Percentiles rank a stretch among this genome's conserved stretches.
phyloP scores from a whole-genome alignment of 371 early-diverging fungal species.

The Actinomortierella ambigua region DNA sequence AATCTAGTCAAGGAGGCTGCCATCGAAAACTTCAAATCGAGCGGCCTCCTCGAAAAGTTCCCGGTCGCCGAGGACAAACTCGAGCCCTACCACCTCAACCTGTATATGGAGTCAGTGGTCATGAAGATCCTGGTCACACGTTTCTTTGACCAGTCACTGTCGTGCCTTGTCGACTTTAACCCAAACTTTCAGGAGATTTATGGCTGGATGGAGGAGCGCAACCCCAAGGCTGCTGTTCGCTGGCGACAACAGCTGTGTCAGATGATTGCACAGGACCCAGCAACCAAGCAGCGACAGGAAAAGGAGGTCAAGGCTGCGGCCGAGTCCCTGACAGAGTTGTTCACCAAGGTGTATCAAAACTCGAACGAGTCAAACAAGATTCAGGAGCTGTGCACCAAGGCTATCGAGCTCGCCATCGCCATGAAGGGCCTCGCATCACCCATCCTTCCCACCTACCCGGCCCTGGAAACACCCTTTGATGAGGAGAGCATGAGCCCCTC shows the following conservation, averaged over 20 bases:
- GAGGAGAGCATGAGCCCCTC: conserved; percentile 41
- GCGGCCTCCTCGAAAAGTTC: conserved; percentile 31
- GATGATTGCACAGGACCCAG: conserved; percentile 55
- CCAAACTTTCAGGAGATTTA: conserved; percentile 56
- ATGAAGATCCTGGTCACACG: conserved; percentile 54
- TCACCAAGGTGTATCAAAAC: conserved; percentile 41
- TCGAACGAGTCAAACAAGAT: conserved; percentile 53
- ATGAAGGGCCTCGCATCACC: conserved; percentile 63
- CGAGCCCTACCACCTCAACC: conserved; percentile 56
- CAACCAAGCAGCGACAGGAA: conserved; percentile 52
- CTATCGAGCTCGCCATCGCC: conserved; percentile 56
- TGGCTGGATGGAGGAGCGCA: conserved; percentile 54
- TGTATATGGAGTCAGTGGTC: conserved; percentile 61
- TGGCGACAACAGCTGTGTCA: conserved; percentile 64
- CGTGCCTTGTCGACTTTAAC: conserved; percentile 59
- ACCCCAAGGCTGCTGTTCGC: conserved; percentile 56
- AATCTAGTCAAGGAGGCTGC: conserved; percentile 55
- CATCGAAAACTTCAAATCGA: conserved; percentile 50
- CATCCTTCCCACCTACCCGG: conserved; percentile 42
- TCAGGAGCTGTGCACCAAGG: conserved; percentile 59
- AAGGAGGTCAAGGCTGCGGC: conserved; percentile 44
- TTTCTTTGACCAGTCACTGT: conserved; percentile 56
- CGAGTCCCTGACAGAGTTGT: conserved; percentile 35
- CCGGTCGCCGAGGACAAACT: conserved; percentile 48
- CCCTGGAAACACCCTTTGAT: conserved; percentile 28